A percentile compares a stretch with the other conserved stretches of the same genome.
These are phyloP conservation scores for Geotrichum reessii DNA, from an alignment of 1,139 yeast genomes.

Conservation along the genomic window DNA sequence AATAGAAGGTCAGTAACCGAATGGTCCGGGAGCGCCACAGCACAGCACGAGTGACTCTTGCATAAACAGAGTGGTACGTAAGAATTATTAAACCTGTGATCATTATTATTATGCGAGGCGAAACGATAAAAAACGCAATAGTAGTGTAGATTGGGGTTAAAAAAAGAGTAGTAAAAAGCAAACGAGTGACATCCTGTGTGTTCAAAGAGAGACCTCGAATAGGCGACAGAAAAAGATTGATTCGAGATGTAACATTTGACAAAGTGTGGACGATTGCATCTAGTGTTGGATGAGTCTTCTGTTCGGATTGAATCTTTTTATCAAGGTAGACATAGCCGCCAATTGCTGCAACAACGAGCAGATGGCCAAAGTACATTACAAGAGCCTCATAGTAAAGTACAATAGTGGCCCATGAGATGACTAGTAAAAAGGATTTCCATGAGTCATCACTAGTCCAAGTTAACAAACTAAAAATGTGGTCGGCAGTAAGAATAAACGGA, in stretches of 20 bases:
- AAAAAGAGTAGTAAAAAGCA: constrained; percentile 76
- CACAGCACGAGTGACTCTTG: constrained; percentile 70
- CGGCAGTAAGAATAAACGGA: constrained; percentile 71
- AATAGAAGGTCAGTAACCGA: constrained; percentile 65
- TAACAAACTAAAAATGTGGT: constrained; percentile 60
- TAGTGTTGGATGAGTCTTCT: constrained; percentile 66
- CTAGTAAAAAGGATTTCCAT: constrained; percentile 65
- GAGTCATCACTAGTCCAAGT: constrained; percentile 91
- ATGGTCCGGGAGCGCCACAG: constrained; percentile 77
- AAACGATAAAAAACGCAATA: constrained; percentile 59
- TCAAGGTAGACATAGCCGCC: constrained; percentile 56
- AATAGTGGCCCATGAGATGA: constrained; percentile 50
- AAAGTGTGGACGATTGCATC: constrained; percentile 81
- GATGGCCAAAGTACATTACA: constrained; percentile 74
- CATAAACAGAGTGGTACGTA: constrained; percentile 82
- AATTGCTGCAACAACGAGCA: constrained; percentile 61
- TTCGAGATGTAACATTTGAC: constrained; percentile 66
- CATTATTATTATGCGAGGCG: constrained; percentile 65
- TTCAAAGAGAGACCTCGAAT: constrained; percentile 64
- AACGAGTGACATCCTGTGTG: constrained; percentile 70
- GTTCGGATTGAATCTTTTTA: constrained; percentile 40
- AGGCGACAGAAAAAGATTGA: constrained; percentile 76
- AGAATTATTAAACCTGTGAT: constrained; percentile 56
- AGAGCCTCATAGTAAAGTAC: constrained; percentile 71
- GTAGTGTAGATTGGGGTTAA: constrained; percentile 78